A percentile compares a stretch with the other conserved stretches of the same genome.
These are phyloP conservation scores for Euphorbia peplus DNA, from an alignment of 345 rosid species.

Conservation along the genomic window DNA sequence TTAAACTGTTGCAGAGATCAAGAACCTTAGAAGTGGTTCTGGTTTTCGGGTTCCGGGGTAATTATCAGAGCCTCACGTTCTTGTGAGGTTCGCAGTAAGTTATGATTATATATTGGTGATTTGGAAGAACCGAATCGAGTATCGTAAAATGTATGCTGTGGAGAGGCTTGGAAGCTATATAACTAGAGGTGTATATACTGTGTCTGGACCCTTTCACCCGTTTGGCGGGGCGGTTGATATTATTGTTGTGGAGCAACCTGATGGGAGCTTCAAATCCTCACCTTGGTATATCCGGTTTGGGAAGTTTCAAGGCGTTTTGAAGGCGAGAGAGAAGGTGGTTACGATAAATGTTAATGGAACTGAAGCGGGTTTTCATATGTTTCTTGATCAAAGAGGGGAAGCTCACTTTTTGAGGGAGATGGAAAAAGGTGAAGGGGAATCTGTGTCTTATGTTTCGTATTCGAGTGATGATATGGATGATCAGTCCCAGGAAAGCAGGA, in stretches of 20 bases:
- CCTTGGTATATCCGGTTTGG: constrained; percentile 97
- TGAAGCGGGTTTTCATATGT: constrained; percentile 71
- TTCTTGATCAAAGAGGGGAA: constrained; percentile 80
- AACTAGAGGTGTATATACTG: constrained; percentile 74
- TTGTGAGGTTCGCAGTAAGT: constrained; percentile 11
- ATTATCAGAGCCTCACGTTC: constrained; percentile 10
- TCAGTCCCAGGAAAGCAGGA: constrained; percentile 29
- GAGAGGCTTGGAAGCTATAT: constrained; percentile 85
- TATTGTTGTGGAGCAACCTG: constrained; percentile 89
- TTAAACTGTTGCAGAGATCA: constrained; percentile 12
- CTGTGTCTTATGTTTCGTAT: constrained; percentile 40
- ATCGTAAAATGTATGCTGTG: constrained; percentile 59
- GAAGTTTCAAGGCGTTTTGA: constrained; percentile 93
- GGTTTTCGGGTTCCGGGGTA: background rate
- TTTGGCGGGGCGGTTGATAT: constrained; percentile 99
- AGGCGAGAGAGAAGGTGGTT: constrained; percentile 63
- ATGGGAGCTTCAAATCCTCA: constrained; percentile 91
- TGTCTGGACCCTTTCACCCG: constrained; percentile 86
- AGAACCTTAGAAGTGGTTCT: background rate
- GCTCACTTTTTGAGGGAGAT: constrained; percentile 77
- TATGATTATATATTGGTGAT: constrained; percentile 25
- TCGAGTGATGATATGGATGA: constrained; percentile 57
- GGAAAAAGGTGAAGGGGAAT: constrained; percentile 47
- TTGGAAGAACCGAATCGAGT: constrained; percentile 15
- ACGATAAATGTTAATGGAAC: constrained; percentile 60